phyloP scores from a whole-genome alignment of 495 filamentous ascomycete genomes.

The Penicillium odoratum region DNA sequence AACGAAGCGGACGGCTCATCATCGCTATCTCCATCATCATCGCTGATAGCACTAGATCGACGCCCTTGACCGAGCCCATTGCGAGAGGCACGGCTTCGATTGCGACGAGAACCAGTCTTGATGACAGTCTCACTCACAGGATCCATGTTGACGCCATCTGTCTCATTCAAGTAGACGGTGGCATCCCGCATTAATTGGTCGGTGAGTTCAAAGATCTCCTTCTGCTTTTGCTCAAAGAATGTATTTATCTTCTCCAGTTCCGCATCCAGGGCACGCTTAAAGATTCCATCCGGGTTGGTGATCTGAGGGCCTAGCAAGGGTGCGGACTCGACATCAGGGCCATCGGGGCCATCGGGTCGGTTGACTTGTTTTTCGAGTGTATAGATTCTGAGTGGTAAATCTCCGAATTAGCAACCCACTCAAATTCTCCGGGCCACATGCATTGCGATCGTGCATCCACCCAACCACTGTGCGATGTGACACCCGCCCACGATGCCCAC shows the following conservation, averaged over 20 bases:
- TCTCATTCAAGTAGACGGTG: slow-evolving; percentile 66
- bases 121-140: slow-evolving; percentile 51
- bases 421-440: slow-evolving; percentile 5
- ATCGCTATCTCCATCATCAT: slow-evolving; percentile 61
- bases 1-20: slow-evolving; percentile 28
- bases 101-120: slow-evolving; percentile 42
- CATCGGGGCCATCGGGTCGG: slow-evolving; percentile 49
- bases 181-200: slow-evolving; percentile 74
- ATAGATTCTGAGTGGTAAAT: slow-evolving; percentile 68
- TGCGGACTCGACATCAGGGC: slow-evolving; percentile 74
- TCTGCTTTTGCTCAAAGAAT: slow-evolving; percentile 86
- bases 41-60: slow-evolving; percentile 54
- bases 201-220: slow-evolving; percentile 78
- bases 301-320: slow-evolving; percentile 65
- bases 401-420: slow-evolving; percentile 24
- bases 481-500: slow-evolving; percentile 19
- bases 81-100: slow-evolving; percentile 47
- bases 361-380: slow-evolving; percentile 75
- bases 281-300: slow-evolving; percentile 73
- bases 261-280: slow-evolving; percentile 75
- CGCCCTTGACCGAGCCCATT: slow-evolving; percentile 40
- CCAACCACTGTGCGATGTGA: slow-evolving; percentile 28
- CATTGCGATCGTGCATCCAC: slow-evolving; percentile 14
- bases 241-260: slow-evolving; percentile 92
- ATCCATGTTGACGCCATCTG: slow-evolving; percentile 56